Base-by-base conservation (phyloP, 345 rosid species). In the Carallia pectinifolia region DNA sequence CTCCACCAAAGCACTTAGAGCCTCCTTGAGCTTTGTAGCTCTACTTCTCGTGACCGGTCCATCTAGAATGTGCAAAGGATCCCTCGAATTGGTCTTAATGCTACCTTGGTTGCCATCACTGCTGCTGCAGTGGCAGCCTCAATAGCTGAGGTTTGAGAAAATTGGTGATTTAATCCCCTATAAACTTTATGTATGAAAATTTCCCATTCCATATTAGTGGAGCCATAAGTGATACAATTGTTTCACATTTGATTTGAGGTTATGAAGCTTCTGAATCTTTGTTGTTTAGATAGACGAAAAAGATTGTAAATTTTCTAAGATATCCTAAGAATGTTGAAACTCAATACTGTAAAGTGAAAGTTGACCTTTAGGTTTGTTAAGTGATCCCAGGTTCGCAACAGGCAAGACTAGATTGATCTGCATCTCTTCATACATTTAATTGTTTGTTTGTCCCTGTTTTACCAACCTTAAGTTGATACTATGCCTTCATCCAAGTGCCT, bases 101-200 rank as follows among this genome's bases (percentile, higher is more conserved):
- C 23, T 23, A 23, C 23, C 23, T 23, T 23, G 23, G 23, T 23
- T 23, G 23, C 23, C 23, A 23, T 23, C 23, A 23, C 97, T 67
- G 97, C 98, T 58, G 97, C 98, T 74, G 98, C 98, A 29, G 86
- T 81, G 65, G 90, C 98, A 79, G 90, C 96, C 48, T 91, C 98
- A 23, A 91, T 94, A 76, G 97, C 97, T 37, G 97, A 94, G 98
- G 98, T 94, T 66, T 33, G 74, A 69, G 7, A 18, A 36, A 53
- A 12, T 53, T 2, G 2, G 50, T 44, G 50, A 44, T 44, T 44
- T 15, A 44, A 44, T 12, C 16, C 10, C 13, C 16, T 12, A 12
- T 44, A 44, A 44, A 44, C 16, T 44, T 44, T 12, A 12, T 12
- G 4, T 12, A 44, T 44, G 50, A 44, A 44, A 44, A 10, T 44